phyloP scores from a whole-genome alignment of 2,329 filamentous ascomycete species.

The Fusarium armeniacum region DNA sequence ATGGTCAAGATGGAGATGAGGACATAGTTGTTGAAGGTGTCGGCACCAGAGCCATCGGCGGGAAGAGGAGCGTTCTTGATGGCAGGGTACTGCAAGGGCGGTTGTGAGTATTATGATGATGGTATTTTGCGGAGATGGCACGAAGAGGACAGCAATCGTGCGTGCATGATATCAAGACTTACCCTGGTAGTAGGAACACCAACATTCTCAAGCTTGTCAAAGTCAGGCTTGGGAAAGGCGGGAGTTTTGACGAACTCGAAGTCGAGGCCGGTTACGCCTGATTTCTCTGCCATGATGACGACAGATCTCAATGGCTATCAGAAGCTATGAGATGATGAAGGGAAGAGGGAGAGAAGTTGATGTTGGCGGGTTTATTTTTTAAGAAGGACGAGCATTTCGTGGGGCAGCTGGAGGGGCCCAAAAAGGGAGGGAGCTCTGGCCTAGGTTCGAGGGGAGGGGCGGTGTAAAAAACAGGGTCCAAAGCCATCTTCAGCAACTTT shows the following conservation, averaged over 20 bases:
- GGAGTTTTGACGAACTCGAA: constrained; percentile 62
- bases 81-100: constrained; percentile 61
- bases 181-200: constrained; percentile 60
- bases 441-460: constrained; percentile 35
- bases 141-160: constrained; percentile 37
- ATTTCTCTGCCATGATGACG: constrained; percentile 55
- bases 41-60: constrained; percentile 85
- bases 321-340: constrained; percentile 38
- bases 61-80: constrained; percentile 97
- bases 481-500: not conserved
- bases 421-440: constrained; percentile 39
- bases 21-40: constrained; percentile 87
- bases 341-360: constrained; percentile 30
- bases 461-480: constrained; percentile 38
- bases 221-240: constrained; percentile 65
- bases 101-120: not conserved
- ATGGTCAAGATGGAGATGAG: constrained; percentile 78
- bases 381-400: constrained; percentile 34
- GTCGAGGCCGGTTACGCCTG: constrained; percentile 53
- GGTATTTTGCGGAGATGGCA: not conserved
- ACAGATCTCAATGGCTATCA: constrained; percentile 49
- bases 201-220: constrained; percentile 75
- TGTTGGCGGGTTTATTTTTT: constrained; percentile 44
- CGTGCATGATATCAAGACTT: constrained; percentile 30
- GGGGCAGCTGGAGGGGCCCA: constrained; percentile 36